These are phyloP conservation scores for Jaapia argillacea DNA, from an alignment of 768 basidiomycete genomes.

Conservation along the genomic window DNA sequence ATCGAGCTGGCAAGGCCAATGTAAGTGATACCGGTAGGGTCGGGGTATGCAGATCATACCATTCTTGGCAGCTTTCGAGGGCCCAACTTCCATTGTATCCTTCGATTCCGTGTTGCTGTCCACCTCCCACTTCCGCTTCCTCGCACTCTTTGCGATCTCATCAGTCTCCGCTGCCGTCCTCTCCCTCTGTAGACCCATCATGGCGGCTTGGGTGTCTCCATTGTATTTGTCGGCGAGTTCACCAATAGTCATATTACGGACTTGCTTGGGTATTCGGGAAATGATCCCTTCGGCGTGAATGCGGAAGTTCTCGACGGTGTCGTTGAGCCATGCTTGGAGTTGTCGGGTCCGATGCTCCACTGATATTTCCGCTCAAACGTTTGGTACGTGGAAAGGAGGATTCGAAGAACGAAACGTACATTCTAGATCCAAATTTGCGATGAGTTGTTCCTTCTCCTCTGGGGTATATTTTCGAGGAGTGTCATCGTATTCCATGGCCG, in stretches of 20 bases:
- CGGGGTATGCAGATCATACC: conserved; percentile 37
- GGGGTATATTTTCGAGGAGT: conserved; percentile 32
- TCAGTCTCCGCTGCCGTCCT: conserved; percentile 40
- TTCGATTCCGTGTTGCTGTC: conserved; percentile 31
- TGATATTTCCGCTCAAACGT: conserved; percentile 15
- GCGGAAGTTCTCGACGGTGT: conserved; percentile 64
- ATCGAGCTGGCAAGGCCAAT: conserved; percentile 25
- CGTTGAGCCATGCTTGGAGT: conserved; percentile 66
- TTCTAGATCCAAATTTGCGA: conserved; percentile 76
- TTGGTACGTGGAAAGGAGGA: not conserved
- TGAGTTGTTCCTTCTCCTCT: conserved; percentile 68
- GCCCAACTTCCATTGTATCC: conserved; percentile 18
- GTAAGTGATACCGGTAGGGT: too few relatives aligned
- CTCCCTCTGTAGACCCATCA: conserved; percentile 61
- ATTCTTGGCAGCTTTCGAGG: conserved; percentile 44
- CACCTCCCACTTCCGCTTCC: conserved; percentile 74
- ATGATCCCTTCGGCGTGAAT: conserved; percentile 70
- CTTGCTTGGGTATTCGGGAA: conserved; percentile 63
- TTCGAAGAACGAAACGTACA: conserved; percentile 27
- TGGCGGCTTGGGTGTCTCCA: conserved; percentile 62
- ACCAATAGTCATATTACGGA: conserved; percentile 61
- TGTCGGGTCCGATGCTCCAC: conserved; percentile 69
- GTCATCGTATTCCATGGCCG: conserved; percentile 15
- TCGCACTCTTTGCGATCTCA: conserved; percentile 52
- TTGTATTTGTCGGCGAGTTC: conserved; percentile 74